Conservation (phyloP, 345 rosid genomes). For the Arabis hirsuta region DNA sequence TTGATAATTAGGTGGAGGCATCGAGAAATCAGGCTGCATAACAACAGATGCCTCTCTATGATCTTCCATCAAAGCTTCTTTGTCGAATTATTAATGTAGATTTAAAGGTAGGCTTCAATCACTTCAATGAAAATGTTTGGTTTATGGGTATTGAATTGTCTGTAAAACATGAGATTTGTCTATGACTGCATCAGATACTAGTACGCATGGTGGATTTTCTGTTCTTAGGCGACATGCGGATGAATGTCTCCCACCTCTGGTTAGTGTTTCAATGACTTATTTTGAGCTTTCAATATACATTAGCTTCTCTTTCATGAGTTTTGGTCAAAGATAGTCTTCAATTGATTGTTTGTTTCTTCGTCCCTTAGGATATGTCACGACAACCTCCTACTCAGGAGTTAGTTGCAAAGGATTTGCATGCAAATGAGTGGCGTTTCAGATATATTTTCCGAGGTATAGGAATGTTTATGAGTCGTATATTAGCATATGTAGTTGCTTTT, state of each 20-base stretch:
- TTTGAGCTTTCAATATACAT: background rate
- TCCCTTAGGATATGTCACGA: slow-evolving; percentile 74
- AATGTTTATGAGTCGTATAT: background rate
- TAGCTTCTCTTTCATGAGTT: background rate
- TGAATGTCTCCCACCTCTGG: slow-evolving; percentile 90
- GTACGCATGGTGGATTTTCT: slow-evolving; percentile 94
- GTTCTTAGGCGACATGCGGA: slow-evolving; percentile 83
- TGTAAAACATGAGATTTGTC: background rate
- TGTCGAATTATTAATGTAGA: slow-evolving; percentile 80
- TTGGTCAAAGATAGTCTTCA: background rate
- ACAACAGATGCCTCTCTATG: slow-evolving; percentile 74
- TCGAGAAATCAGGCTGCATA: slow-evolving; percentile 78
- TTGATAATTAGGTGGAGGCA: slow-evolving; percentile 70
- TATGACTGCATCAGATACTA: slow-evolving; percentile 82
- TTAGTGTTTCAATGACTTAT: slow-evolving; percentile 30
- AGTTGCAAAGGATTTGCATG: slow-evolving; percentile 80
- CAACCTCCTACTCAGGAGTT: slow-evolving; percentile 87
- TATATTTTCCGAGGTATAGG: slow-evolving; percentile 78
- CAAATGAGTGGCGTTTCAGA: slow-evolving; percentile 80
- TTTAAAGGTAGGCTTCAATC: slow-evolving; percentile 53
- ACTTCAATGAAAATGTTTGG: background rate
- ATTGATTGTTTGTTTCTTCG: background rate
- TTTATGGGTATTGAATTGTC: slow-evolving; percentile 1
- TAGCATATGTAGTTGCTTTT: background rate
- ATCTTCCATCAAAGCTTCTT: slow-evolving; percentile 69